Base-by-base conservation (phyloP, 306 rosid species). In the Vigna mungo region DNA sequence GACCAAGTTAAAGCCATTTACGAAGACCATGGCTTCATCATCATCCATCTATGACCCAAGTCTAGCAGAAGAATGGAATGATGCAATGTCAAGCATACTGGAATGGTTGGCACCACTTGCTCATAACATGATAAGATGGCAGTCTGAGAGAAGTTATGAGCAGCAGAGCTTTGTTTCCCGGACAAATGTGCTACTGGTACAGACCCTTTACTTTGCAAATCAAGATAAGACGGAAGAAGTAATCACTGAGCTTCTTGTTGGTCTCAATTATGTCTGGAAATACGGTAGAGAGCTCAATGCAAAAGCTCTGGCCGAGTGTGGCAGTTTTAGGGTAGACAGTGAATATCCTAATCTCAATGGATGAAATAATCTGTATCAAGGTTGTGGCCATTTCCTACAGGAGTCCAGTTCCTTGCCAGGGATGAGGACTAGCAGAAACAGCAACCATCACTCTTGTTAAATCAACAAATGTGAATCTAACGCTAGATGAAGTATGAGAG, bases 101-200 rank as follows among this genome's bases (percentile, higher is more conserved):
- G 98, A 93, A 82, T 96, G 99, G 99, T 73, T 93, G 84, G 97
- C 96, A 27, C 98, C 98, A 23, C 96, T 96, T 62, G 98, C 99
- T 77, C 99, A 96, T 68, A 93, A 91, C 86, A 96, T 89, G 91
- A 90, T 92, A 56, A 87, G 98, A 85, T 96, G 99, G 99, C 99
- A 96, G 72, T 91, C 98, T 1, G 98, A 96, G 84, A 89, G 99
- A 67, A 93, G 98, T 77, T 93, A 83, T 72, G 99, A 96, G 88
- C 99, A 96, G 86, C 98, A 89, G 77, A 91, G 84, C 84, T 81
- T 87, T 78, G 89, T 88, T 80, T 89, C 96, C 16, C 83, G 89
- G 85, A 91, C 97, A 6, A 90, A 93, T 15, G 96, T 91, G 81
- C 85, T 96, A 48, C 87, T 96, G 72, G 99, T 87, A 61, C 99